Evolutionary conservation across 176 grass and related monocot genomes (phyloP), one percentile per base, ranked within the genome.

Genomic region (Aegilops longissima): DNA sequence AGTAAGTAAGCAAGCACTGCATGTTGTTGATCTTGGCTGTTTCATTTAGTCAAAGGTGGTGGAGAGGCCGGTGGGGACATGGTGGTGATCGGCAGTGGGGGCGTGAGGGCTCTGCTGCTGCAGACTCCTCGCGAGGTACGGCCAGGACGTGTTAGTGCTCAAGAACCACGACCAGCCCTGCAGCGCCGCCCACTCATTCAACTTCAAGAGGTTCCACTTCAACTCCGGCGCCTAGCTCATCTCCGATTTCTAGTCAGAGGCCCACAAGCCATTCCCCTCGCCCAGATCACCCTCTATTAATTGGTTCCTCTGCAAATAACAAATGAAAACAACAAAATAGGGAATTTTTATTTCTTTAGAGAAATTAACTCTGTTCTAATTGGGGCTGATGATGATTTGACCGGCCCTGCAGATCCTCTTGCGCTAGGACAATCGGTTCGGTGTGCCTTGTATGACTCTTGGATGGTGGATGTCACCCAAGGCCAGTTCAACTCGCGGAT

Each of bases 401-500:
- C 39, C 85, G 65, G 30, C 16, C 65, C 18, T 59, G 18, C 82
- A 97, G 93, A 89, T 97, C 38, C 90, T 97, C 62, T 95, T 88
- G 93, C 89, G 4, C 79, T 97, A 66, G 92, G 95, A 0, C 79
- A 93, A 82, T 86, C 90, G 16, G 80, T 93, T n/a, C 86, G 85
- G 18, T 97, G 93, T 72, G 93, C 71, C 8, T 95, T 87, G 11
- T 97, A 97, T 82, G 89, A 95, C 70, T 95, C 95, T 79, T 97
- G 91, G n/a, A 97, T 95, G 95, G 93, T 97, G 51, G 91, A 97
- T 87, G 61, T 90, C 67, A 91, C 91, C 67, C 89, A 97, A 88
- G 95, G 89, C 38, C 87, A 97, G 44, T 97, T 97, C 36, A 69
- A 89, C 51, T 93, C 93, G 21, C 62, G 83, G 80, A 95, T 97